A percentile compares a stretch with the other conserved stretches of the same genome.
These are phyloP conservation scores for Vaccinium vitisidaea DNA, from an alignment of 148 eudicot species.

Conservation along the genomic window DNA sequence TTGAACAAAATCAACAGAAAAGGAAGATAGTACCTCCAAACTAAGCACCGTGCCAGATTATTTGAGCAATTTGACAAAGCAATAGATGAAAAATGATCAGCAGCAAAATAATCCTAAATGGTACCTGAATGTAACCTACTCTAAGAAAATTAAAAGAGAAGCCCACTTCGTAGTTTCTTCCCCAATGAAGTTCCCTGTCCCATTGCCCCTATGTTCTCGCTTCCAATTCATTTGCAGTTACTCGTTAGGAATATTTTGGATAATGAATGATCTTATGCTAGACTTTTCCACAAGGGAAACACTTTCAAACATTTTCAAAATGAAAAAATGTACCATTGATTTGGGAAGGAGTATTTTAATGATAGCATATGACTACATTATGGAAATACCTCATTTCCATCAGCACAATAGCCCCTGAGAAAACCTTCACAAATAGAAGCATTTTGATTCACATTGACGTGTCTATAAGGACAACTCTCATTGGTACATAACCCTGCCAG, in stretches of 20 bases:
- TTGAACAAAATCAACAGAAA: not conserved
- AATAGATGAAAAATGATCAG: constrained; percentile 1
- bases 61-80: not conserved
- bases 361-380: constrained; percentile 3
- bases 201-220: not conserved
- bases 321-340: not conserved
- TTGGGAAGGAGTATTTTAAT: not conserved
- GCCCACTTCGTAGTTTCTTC: not conserved
- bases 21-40: not conserved
- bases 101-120: not conserved
- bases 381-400: constrained; percentile 83
- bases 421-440: constrained; percentile 80
- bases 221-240: not conserved
- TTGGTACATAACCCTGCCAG: constrained; percentile 85
- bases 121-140: not conserved
- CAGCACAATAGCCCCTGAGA: constrained; percentile 87
- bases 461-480: constrained; percentile 83
- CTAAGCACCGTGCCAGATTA: not conserved
- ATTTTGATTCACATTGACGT: constrained; percentile 84
- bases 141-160: not conserved
- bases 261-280: not conserved
- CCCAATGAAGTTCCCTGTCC: not conserved
- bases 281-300: not conserved
- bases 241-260: not conserved
- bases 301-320: not conserved